Evolutionary conservation across 2,329 filamentous ascomycete genomes (phyloP).

Genomic region (Monilinia polystroma): DNA sequence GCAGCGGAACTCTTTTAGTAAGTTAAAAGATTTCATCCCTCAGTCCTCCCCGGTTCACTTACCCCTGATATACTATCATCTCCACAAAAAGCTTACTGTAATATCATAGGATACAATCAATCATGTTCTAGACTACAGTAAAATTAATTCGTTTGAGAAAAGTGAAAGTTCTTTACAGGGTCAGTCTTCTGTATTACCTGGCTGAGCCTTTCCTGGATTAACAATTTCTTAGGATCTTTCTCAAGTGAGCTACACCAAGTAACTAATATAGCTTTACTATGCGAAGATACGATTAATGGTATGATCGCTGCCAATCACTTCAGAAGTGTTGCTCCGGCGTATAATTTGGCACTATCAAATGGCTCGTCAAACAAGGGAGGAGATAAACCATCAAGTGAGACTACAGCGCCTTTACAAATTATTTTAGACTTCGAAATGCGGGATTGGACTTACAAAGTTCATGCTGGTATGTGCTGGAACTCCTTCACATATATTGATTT

Average conservation of each 20-base stretch:
- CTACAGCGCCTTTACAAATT: slow-evolving; percentile 28
- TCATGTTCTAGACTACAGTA: slow-evolving; percentile 53
- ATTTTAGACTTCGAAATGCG: slow-evolving; percentile 36
- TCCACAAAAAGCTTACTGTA: not conserved
- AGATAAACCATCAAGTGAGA: not conserved
- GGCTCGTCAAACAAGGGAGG: slow-evolving; percentile 10
- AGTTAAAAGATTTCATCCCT: not conserved
- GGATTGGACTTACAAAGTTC: slow-evolving; percentile 37
- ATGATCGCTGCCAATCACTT: slow-evolving; percentile 33
- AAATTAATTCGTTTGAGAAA: slow-evolving; percentile 48
- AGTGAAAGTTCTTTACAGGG: slow-evolving; percentile 31
- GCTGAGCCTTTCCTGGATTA: not conserved
- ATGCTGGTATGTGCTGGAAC: slow-evolving; percentile 35
- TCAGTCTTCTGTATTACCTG: not conserved
- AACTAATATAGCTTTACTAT: slow-evolving; percentile 36
- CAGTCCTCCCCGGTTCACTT: no score
- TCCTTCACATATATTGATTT: slow-evolving; percentile 54
- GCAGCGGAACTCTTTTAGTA: slow-evolving; percentile 49
- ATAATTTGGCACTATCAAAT: slow-evolving; percentile 18
- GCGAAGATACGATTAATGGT: slow-evolving; percentile 37
- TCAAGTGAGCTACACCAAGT: slow-evolving; percentile 35
- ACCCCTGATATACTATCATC: not conserved
- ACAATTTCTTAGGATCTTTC: slow-evolving; percentile 29
- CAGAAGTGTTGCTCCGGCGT: slow-evolving; percentile 6
- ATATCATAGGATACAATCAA: slow-evolving; percentile 49